Base-by-base conservation (phyloP, 2,329 filamentous ascomycete species). In the Byssothecium circinans region DNA sequence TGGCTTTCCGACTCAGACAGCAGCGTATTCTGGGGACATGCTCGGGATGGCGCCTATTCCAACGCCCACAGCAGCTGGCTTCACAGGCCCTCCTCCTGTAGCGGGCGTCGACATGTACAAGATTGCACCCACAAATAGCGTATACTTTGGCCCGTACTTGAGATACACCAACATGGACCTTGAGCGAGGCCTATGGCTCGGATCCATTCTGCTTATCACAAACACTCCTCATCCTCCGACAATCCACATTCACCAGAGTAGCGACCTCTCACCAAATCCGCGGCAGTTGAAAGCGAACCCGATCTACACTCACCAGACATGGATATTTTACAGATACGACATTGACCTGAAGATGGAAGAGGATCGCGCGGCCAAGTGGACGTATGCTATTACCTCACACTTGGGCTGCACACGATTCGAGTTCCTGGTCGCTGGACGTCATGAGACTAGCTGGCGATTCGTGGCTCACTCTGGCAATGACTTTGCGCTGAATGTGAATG, bases 391-490 rank as follows among this genome's bases (percentile, higher is more conserved):
- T 42, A 99, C 94, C 0, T 97, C 94, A 1, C 91, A 97, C 64
- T 78, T 97, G 17, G 94, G 94, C 27, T 99, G 94, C 74, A 97
- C 94, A n/a, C 83, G 94, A 20, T 99, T 97, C 70, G 94, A 99
- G 65, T 99, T 99, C 70, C 80, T 96, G 17, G 89, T 99, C 15
- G 94, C 94, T 17, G 92, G 92, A 6, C 86, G 89, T 49, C 78
- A 90, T 56, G 94, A 99, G 74, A 89, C 85, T 0, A 91, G 87
- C 64, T 99, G 94, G 94, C 86, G 92, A 19, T 97, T 97, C 68
- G 88, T 97, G 60, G 89, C 91, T 10, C 94, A 96, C 62, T 96
- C 91, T 12, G 92, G 92, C 3, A 97, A 97, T 65, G 94, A 99
- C 68, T 99, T 97, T 69, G 88, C 90, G 0, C 80, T 95, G 22